Conservation (phyloP, 2,329 filamentous ascomycete species). For the Sarocladium kiliense region DNA sequence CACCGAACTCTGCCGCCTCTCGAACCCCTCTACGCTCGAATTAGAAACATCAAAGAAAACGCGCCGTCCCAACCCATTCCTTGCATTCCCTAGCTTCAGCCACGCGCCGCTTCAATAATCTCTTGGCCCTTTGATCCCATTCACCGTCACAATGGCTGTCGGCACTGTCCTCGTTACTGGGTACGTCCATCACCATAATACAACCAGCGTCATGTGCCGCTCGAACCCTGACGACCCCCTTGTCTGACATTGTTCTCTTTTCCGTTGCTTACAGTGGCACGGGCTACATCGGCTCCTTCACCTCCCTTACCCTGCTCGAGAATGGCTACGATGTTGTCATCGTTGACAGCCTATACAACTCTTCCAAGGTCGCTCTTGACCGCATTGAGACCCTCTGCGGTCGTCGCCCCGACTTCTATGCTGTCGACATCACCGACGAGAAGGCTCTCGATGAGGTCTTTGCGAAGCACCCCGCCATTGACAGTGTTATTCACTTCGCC, state of each 20-base stretch:
- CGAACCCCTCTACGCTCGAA: not conserved
- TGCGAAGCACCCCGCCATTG: constrained; percentile 81
- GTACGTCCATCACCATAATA: constrained; percentile 42
- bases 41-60: not conserved
- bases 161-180: constrained; percentile 90
- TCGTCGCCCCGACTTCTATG: constrained; percentile 78
- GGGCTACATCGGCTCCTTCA: constrained; percentile 99
- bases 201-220: not conserved
- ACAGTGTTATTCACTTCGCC: constrained; percentile 98
- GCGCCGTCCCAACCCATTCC: not conserved
- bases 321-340: constrained; percentile 96
- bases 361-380: constrained; percentile 83
- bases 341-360: constrained; percentile 96
- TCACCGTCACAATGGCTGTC: constrained; percentile 58
- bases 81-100: not conserved
- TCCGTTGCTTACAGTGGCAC: constrained; percentile 63
- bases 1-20: not conserved
- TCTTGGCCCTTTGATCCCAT: not conserved
- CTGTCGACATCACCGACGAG: constrained; percentile 85
- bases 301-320: constrained; percentile 82
- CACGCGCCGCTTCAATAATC: not conserved
- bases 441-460: constrained; percentile 81
- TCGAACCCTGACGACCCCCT: not conserved
- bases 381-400: constrained; percentile 92
- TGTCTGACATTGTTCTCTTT: constrained; percentile 5